Evolutionary conservation across 148 eudicot genomes (phyloP).

Genomic region (Vaccinium darrowii): DNA sequence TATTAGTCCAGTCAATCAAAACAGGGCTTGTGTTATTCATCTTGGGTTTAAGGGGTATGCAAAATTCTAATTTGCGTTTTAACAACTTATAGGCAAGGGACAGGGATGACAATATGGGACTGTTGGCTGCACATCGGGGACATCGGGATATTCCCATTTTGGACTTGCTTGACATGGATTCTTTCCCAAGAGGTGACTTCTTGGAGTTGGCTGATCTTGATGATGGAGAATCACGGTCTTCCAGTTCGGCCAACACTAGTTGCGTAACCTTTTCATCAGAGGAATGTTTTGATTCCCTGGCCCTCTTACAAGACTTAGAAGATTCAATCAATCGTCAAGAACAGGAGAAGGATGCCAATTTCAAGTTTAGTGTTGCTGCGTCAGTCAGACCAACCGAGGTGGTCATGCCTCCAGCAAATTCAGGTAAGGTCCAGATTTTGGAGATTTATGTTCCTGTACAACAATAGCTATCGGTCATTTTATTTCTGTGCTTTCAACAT

Average conservation of each 20-base stretch:
- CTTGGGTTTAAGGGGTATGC: not conserved
- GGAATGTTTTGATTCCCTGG: constrained; percentile 42
- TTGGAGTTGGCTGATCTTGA: constrained; percentile 58
- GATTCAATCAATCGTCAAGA: constrained; percentile 16
- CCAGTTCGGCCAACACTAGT: constrained; percentile 50
- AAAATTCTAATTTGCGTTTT: not conserved
- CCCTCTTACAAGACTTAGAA: constrained; percentile 36
- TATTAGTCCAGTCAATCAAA: not conserved
- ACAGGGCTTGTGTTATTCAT: not conserved
- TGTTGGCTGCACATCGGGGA: constrained; percentile 3
- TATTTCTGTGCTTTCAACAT: not conserved
- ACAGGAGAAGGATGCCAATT: constrained; percentile 23
- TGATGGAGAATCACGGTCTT: constrained; percentile 36
- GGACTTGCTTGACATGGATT: constrained; percentile 19
- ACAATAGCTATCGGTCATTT: not conserved
- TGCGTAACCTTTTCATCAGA: constrained; percentile 44
- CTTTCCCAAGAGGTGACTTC: constrained; percentile 33
- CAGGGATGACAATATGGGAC: constrained; percentile 12
- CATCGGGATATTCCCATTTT: not conserved
- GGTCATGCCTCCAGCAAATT: constrained; percentile 33
- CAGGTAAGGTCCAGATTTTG: constrained; percentile 28
- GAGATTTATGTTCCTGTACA: not conserved
- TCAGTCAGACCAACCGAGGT: constrained; percentile 32
- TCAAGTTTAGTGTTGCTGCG: constrained; percentile 28
- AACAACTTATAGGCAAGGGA: constrained; percentile 21